Base-by-base conservation (phyloP, 202 grass and related monocot genomes). In the Setaria italica region DNA sequence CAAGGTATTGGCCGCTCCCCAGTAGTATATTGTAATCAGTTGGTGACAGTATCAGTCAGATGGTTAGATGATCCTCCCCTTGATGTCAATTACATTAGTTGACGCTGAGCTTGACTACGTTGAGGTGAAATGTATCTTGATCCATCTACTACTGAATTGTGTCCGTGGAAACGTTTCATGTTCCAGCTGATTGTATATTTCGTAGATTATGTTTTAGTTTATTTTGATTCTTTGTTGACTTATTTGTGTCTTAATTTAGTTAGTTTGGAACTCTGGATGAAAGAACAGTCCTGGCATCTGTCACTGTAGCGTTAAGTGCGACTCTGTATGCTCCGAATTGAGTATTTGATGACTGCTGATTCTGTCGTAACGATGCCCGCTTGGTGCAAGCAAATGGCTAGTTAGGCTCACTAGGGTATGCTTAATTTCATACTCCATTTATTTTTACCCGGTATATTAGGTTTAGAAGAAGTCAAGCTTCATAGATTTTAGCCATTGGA, bases 1-100 rank as follows among this genome's bases (percentile, higher is more conserved):
- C 2, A 99, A 99, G 79, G 90, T 80, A 68, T 71, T 92, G 39
- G 77, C 97, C 0, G 85, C 92, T 54, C 85, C 91, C 19, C 86
- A 91, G 82, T 85, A 88, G 80, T 76, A 20, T 29, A 20, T 29
- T 62, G 8, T 76, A 12, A 70, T 45, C n/a, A 34, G 51, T 63
- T 50, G 4, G 30, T 4, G 14, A 29, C 6, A 47, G 21, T 72
- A 58, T 20, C 19, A 67, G 11, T 75, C 49, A 58, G 4, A 9
- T 87, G 29, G 30, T 50, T 66, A 21, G 76, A 49, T 56, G 50
- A 79, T 63, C 43, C 33, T 39, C 74, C 15, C 14, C 37, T 37
- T 77, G 21, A 70, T 81, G 85, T 81, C 89, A 87, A 87, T 87
- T 80, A 14, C 53, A 57, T 58, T 75, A 70, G 85, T 87, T 91